Conservation (phyloP, 805 yeast genomes). For the Cyberlindnera japonica region DNA sequence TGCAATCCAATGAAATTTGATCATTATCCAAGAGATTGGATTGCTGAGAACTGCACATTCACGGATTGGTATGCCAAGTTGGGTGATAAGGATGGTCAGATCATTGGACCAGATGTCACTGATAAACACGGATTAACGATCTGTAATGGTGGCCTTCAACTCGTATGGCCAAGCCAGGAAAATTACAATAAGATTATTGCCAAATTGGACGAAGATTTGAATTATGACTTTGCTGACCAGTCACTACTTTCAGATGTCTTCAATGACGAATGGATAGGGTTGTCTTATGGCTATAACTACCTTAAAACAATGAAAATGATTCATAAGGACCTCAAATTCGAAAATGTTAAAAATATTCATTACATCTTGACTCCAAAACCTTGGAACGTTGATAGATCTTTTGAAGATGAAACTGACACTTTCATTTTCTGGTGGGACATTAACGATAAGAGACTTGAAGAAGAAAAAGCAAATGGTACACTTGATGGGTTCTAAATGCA, state of each 20-base stretch:
- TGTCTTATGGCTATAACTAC: slow-evolving; percentile 52
- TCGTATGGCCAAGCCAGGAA: slow-evolving; percentile 41
- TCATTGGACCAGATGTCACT: slow-evolving; percentile 39
- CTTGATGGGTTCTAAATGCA: slow-evolving; percentile 16
- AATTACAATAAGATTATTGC: slow-evolving; percentile 38
- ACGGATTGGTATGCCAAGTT: slow-evolving; percentile 34
- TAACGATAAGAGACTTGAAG: slow-evolving; percentile 34
- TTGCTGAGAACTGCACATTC: slow-evolving; percentile 46
- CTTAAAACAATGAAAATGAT: slow-evolving; percentile 46
- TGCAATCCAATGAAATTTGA: slow-evolving; percentile 52
- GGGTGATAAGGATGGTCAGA: slow-evolving; percentile 16
- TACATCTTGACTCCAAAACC: slow-evolving; percentile 59
- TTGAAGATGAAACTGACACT: slow-evolving; percentile 41
- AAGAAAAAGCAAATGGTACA: slow-evolving; percentile 13
- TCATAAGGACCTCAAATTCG: slow-evolving; percentile 47
- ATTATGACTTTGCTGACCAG: slow-evolving; percentile 58
- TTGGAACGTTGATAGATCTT: slow-evolving; percentile 42
- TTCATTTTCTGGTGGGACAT: slow-evolving; percentile 49
- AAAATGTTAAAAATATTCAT: slow-evolving; percentile 51
- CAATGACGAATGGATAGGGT: slow-evolving; percentile 44
- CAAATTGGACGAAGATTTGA: slow-evolving; percentile 36
- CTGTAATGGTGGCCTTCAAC: slow-evolving; percentile 58
- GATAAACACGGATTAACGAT: slow-evolving; percentile 39
- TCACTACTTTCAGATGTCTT: slow-evolving; percentile 53
- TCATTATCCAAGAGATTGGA: slow-evolving; percentile 56